phyloP scores from a whole-genome alignment of 176 grass and related monocot genomes.

The Oryza coarctata region DNA sequence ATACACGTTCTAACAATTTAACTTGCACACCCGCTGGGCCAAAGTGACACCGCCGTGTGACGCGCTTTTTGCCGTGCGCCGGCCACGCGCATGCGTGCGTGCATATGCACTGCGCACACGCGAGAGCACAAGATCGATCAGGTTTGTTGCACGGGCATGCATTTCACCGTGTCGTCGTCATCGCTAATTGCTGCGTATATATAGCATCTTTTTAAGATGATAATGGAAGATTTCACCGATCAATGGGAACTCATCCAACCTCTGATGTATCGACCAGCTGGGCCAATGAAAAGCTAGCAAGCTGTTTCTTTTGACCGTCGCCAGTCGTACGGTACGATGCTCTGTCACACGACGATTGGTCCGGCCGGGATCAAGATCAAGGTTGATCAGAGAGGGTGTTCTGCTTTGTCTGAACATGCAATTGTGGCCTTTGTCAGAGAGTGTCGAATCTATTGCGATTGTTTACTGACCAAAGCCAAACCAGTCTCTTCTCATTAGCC shows the following conservation, averaged over 20 bases:
- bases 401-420: neutral
- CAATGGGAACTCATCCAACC: no score
- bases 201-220: no score
- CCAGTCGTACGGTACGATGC: neutral
- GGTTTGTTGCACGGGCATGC: no score
- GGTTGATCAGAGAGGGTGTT: neutral
- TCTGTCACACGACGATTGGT: slow-evolving; percentile 14
- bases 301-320: neutral
- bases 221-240: no score
- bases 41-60: neutral
- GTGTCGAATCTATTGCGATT: slow-evolving; percentile 2
- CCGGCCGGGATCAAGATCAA: neutral
- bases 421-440: neutral
- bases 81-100: no score
- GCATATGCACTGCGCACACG: no score
- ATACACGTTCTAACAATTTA: no score
- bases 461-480: neutral
- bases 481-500: neutral
- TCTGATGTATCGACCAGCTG: neutral
- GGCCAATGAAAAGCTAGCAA: neutral
- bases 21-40: no score
- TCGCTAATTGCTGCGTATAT: no score
- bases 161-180: no score
- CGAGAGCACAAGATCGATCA: no score
- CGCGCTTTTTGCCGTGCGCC: no score